A percentile compares a stretch with the other conserved stretches of the same genome.
Evolutionary conservation across 1,284 basidiomycete species (phyloP).

Genomic region (Heterobasidion parviporum): DNA sequence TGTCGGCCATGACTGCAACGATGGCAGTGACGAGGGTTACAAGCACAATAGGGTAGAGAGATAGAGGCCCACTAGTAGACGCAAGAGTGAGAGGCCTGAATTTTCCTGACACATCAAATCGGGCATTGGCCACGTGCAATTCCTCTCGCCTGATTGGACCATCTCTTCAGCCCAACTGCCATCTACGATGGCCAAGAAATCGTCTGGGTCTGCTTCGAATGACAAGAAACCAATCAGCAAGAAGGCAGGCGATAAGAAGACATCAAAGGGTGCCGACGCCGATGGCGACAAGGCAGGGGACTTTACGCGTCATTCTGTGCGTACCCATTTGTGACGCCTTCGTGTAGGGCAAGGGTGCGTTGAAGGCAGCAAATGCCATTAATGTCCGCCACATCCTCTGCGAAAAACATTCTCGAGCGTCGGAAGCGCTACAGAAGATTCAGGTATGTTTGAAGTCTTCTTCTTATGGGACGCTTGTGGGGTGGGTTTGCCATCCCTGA

Average conservation of each 20-base stretch:
- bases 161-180: neutral
- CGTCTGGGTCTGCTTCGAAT: constrained; percentile 12
- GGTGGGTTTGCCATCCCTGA: neutral
- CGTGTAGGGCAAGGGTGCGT: constrained; percentile 40
- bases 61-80: no score
- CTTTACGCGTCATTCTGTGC: neutral
- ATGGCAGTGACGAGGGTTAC: neutral
- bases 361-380: constrained; percentile 71
- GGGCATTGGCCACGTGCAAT: neutral
- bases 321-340: neutral
- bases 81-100: neutral
- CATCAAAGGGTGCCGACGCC: constrained; percentile 22
- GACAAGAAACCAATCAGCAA: constrained; percentile 28
- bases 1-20: constrained; percentile 58
- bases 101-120: neutral
- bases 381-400: constrained; percentile 83
- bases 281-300: constrained; percentile 22
- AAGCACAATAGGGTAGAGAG: neutral
- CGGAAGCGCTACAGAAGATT: constrained; percentile 70
- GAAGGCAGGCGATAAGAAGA: constrained; percentile 20
- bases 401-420: constrained; percentile 74
- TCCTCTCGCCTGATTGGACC: neutral
- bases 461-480: no score
- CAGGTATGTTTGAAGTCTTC: constrained; percentile 36
- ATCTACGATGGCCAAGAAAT: constrained; percentile 47